Conservation (phyloP, 345 rosid genomes). For the Mallotus nudiflorus region DNA sequence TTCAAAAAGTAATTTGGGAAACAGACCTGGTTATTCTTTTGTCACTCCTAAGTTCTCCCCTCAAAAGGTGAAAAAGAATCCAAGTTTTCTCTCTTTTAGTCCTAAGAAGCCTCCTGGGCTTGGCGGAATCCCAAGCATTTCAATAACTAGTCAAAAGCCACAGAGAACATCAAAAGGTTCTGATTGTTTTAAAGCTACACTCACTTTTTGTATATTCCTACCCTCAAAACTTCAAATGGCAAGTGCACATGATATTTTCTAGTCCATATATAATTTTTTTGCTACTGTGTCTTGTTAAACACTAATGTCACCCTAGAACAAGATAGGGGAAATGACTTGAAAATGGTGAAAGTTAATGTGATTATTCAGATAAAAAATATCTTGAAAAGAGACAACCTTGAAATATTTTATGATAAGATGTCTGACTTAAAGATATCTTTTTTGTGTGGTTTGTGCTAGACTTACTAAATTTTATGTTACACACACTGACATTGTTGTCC, state of each 20-base stretch:
- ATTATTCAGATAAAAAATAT: background rate
- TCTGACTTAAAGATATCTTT: background rate
- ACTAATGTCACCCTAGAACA: background rate
- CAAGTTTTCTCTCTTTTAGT: constrained; percentile 18
- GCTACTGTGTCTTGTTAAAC: background rate
- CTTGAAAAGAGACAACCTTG: no score
- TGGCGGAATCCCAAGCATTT: constrained; percentile 9
- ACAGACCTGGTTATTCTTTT: constrained; percentile 11
- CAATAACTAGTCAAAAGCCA: constrained; percentile 7
- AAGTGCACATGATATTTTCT: background rate
- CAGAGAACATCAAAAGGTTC: constrained; percentile 29
- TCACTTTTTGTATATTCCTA: background rate
- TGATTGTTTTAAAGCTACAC: background rate
- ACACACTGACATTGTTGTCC: background rate
- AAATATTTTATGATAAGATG: background rate
- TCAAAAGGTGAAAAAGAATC: constrained; percentile 9
- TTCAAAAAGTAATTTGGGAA: background rate
- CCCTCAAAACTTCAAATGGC: background rate
- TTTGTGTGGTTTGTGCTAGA: background rate
- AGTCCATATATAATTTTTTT: background rate
- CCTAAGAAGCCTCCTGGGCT: constrained; percentile 14
- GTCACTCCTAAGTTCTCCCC: background rate
- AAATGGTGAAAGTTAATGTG: background rate
- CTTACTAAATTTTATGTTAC: background rate
- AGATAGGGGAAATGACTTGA: background rate